A percentile compares a stretch with the other conserved stretches of the same genome.
These are phyloP conservation scores for Patellifolia procumbens DNA, from an alignment of 179 eudicot genomes.

Conservation along the genomic window DNA sequence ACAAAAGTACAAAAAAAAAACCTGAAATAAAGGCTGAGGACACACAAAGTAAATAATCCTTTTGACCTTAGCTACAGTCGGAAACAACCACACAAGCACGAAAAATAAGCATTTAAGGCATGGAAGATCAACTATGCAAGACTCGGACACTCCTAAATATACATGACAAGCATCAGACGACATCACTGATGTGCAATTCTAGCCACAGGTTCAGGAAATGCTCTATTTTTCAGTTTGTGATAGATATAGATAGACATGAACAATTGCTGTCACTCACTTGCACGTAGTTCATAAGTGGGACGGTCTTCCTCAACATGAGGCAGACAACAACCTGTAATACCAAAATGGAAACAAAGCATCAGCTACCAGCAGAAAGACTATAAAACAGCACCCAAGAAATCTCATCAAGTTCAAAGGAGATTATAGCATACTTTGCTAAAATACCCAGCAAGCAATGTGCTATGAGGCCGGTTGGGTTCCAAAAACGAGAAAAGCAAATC, in stretches of 20 bases:
- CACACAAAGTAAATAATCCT: too few species aligned
- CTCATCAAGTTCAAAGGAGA: neutral
- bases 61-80: neutral
- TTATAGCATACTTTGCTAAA: slow-evolving; percentile 73
- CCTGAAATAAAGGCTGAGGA: neutral
- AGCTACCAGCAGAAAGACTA: slow-evolving; percentile 15
- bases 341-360: slow-evolving; percentile 13
- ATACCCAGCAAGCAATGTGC: slow-evolving; percentile 91
- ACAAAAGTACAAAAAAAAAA: neutral
- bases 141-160: neutral
- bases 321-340: slow-evolving; percentile 77
- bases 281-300: slow-evolving; percentile 90
- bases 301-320: slow-evolving; percentile 93
- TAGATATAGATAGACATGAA: slow-evolving; percentile 10
- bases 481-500: slow-evolving; percentile 86
- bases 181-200: neutral
- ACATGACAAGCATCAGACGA: neutral
- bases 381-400: neutral
- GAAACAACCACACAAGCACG: neutral
- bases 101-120: neutral
- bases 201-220: neutral
- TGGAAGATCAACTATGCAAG: neutral
- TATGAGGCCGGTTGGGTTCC: slow-evolving; percentile 84
- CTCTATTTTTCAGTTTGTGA: neutral
- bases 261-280: slow-evolving; percentile 54